These are phyloP conservation scores for Kwoniella botswanensis DNA, from an alignment of 768 basidiomycete genomes.

Conservation along the genomic window DNA sequence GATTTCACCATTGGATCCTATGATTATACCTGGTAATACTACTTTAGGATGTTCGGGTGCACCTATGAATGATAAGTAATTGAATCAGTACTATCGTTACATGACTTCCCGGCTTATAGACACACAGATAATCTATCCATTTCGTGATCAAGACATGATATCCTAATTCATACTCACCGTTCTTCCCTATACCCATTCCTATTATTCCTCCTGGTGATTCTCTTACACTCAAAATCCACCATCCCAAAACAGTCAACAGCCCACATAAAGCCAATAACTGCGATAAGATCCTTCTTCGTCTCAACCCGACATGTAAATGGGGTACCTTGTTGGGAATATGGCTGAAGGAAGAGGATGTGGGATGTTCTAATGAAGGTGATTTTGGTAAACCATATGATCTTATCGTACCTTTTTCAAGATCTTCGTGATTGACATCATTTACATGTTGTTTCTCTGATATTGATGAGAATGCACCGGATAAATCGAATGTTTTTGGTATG, in stretches of 20 bases:
- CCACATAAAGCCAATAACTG: slow-evolving; percentile 15
- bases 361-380: not conserved
- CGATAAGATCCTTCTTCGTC: slow-evolving; percentile 18
- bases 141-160: no score
- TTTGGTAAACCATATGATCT: not conserved
- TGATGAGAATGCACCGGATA: not conserved
- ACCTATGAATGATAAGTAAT: not conserved
- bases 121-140: no score
- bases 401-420: not conserved
- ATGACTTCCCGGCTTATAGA: no score
- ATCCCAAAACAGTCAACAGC: slow-evolving; percentile 14
- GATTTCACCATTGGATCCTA: slow-evolving; percentile 1
- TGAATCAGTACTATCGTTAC: no score
- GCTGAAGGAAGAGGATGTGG: not conserved
- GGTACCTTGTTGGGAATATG: slow-evolving; percentile 5
- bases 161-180: not conserved
- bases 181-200: not conserved
- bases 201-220: not conserved
- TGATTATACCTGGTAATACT: slow-evolving; percentile 14
- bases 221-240: slow-evolving; percentile 6
- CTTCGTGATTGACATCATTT: not conserved
- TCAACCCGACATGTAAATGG: slow-evolving; percentile 21
- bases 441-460: no score
- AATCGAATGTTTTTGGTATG: not conserved
- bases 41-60: not conserved